Base-by-base conservation (phyloP, 805 yeast genomes). In the Deakozyma indianensis region DNA sequence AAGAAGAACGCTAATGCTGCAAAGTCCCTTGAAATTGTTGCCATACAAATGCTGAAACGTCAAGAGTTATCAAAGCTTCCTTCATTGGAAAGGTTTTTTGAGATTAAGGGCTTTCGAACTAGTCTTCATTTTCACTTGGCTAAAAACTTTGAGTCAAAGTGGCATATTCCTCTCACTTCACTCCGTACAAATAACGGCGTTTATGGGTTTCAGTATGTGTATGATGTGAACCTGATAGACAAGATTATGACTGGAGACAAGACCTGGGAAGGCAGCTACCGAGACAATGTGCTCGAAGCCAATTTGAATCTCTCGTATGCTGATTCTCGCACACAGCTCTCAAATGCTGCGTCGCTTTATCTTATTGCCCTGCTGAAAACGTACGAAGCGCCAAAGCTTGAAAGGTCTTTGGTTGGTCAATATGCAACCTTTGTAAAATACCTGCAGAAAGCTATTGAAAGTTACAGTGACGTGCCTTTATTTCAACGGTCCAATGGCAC, bases 141-240 rank as follows among this genome's bases (percentile, higher is more conserved):
- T 5, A 32, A 32, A 20, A 32, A 32, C 16, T 32, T 32, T 32
- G 38, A 32, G 16, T 7, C 18, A 5, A 32, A 32, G 18, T 32
- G 18, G 11, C 38, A 32, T 7, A 32, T 32, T 14, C 38, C 38
- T 32, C 18, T 32, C 5, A n/a, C 18, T 14, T 14, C 5, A 20
- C 16, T 32, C 16, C 11, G 38, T 5, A 14, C 38, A 14, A 14
- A 32, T 14, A n/a, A n/a, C 16, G 18, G 18, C 11, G 18, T 5
- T 7, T 32, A 32, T 50, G 80, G 78, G 2, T 60, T 66, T 14
- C 66, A 68, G 11, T 63, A 73, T 16, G 68, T 73, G 4, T 80
- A 77, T 53, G 72, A 78, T 48, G 61, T 80, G 28, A 60, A 66
- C 16, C 57, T 80, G 42, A 70, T 83, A 72, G 83, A 80, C 51